Percentiles rank a stretch among this genome's conserved stretches.
phyloP scores from a whole-genome alignment of 441 rosid genomes.

The Theobroma grandiflorum region DNA sequence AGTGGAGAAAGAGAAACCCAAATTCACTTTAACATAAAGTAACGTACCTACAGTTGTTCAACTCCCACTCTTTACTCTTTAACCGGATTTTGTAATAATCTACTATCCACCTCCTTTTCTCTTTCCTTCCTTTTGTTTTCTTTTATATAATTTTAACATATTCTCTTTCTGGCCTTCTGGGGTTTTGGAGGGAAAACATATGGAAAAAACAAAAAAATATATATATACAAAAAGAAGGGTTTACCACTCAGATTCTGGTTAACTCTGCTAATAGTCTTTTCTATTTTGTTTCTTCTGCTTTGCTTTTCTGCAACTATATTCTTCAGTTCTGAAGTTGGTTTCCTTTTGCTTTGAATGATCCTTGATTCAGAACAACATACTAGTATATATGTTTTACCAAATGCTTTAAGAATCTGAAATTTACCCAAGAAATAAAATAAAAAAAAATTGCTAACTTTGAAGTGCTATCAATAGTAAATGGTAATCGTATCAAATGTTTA shows the following conservation, averaged over 20 bases:
- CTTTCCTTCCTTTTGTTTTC: not conserved
- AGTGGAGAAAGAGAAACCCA: not conserved
- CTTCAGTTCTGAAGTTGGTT: not conserved
- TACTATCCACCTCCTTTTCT: not conserved
- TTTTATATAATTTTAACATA: not conserved
- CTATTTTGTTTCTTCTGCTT: slow-evolving; percentile 1
- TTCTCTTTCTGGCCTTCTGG: slow-evolving; percentile 6
- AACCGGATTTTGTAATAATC: slow-evolving; percentile 17
- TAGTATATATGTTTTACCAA: not conserved
- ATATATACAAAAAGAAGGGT: not conserved
- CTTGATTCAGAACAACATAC: too few relatives aligned
- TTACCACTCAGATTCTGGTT: not conserved
- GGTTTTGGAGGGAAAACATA: slow-evolving; percentile 24
- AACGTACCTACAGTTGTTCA: slow-evolving; percentile 1
- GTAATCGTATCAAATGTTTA: not conserved
- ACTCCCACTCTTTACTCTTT: slow-evolving; percentile 10
- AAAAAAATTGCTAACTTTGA: too few relatives aligned
- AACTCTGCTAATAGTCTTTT: not conserved
- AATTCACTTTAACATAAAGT: slow-evolving; percentile 14
- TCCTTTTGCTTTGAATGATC: not conserved
- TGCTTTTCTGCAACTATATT: not conserved
- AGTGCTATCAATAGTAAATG: too few relatives aligned
- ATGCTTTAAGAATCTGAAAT: not conserved
- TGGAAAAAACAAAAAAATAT: not conserved
- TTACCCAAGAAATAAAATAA: too few relatives aligned